Evolutionary conservation across 2,329 filamentous ascomycete genomes (phyloP).

Genomic region (Macrophomina pseudophaseolina): DNA sequence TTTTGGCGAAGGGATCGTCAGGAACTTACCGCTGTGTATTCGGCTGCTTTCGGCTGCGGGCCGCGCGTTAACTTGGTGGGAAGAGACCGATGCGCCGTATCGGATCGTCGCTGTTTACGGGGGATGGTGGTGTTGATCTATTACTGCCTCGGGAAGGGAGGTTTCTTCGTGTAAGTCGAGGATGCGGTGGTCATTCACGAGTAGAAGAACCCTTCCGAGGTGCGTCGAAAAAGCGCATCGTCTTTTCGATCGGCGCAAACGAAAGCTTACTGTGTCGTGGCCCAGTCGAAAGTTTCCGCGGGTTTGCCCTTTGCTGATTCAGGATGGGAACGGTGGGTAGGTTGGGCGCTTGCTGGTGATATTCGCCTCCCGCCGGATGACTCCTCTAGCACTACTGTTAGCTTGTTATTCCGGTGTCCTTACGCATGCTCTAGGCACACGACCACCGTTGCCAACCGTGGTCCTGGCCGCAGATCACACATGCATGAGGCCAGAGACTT

Average conservation of each 20-base stretch:
- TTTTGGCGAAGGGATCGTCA: background rate
- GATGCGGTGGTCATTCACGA: background rate
- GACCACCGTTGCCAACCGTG: conserved; percentile 5
- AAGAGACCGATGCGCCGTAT: background rate
- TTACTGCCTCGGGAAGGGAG: background rate
- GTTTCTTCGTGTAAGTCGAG: background rate
- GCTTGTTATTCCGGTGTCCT: background rate
- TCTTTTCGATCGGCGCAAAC: background rate
- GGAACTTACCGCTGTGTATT: background rate
- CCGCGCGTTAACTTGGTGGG: conserved; percentile 5
- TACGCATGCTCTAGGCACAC: background rate
- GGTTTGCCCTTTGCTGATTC: background rate
- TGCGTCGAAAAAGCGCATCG: background rate
- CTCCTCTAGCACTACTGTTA: background rate
- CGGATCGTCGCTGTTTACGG: background rate
- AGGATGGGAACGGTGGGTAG: background rate
- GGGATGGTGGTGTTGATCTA: background rate
- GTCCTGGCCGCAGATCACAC: conserved; percentile 19
- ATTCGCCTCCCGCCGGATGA: conserved; percentile 1
- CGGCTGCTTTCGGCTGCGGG: background rate
- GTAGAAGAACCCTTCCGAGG: background rate
- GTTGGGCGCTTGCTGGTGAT: conserved; percentile 17
- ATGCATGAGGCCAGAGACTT: conserved; percentile 6
- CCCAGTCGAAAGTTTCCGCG: background rate
- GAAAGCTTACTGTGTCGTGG: conserved; percentile 2